Evolutionary conservation across 345 rosid species (phyloP).

Genomic region (Pugionium cornutum): DNA sequence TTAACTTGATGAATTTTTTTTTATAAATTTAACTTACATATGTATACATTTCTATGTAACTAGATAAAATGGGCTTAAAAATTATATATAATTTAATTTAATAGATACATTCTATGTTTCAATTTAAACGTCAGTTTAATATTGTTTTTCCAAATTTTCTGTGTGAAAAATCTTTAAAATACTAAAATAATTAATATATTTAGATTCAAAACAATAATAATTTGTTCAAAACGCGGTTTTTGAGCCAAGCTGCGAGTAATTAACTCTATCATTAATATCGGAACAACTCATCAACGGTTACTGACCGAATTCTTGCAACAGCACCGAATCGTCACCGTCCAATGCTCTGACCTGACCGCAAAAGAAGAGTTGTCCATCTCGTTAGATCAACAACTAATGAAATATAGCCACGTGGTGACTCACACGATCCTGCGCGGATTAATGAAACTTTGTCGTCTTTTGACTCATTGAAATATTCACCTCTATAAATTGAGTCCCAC

Average conservation of each 20-base stretch:
- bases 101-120: too few species aligned
- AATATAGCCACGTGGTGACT: background rate
- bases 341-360: constrained; percentile 7
- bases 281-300: constrained; percentile 36
- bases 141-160: too few species aligned
- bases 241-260: constrained; percentile 2
- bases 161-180: too few species aligned
- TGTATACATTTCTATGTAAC: too few species aligned
- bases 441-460: constrained; percentile 12
- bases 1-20: too few species aligned
- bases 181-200: too few species aligned
- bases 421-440: constrained; percentile 3
- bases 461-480: constrained; percentile 29
- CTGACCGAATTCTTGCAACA: constrained; percentile 25
- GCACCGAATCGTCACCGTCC: constrained; percentile 33
- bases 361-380: background rate
- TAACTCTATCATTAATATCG: constrained; percentile 17
- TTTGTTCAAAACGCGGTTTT: constrained; percentile 19
- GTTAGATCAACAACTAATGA: constrained; percentile 24
- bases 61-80: too few species aligned
- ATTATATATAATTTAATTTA: too few species aligned
- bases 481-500: constrained; percentile 40
- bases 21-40: too few species aligned
- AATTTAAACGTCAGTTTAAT: too few species aligned
- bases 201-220: too few species aligned